Evolutionary conservation across 768 basidiomycete species (phyloP).

Genomic region (Imleria badia): DNA sequence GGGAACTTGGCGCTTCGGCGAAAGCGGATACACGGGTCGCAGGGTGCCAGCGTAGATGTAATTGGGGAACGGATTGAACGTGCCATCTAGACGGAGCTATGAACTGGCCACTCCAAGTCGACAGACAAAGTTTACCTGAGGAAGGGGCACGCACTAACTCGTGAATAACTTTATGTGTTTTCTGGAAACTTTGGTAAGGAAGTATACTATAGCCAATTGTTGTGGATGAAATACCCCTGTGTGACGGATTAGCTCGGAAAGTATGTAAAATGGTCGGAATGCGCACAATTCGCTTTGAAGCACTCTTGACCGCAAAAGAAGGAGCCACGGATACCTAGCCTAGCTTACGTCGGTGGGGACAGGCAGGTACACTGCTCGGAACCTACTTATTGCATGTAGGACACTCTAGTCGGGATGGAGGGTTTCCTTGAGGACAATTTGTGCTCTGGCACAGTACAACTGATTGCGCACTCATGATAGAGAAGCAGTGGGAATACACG

Average conservation of each 20-base stretch:
- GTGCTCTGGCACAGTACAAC: conserved; percentile 64
- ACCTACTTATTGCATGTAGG: conserved; percentile 90
- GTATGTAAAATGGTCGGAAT: background rate
- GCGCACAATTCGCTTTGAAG: conserved; percentile 92
- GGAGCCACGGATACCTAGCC: conserved; percentile 78
- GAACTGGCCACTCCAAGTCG: background rate
- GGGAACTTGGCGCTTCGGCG: conserved; percentile 73
- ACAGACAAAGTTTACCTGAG: conserved; percentile 6
- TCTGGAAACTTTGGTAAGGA: conserved; percentile 42
- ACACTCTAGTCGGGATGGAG: conserved; percentile 84
- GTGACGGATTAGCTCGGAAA: background rate
- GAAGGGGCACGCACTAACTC: conserved; percentile 47
- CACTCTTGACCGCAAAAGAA: conserved; percentile 96
- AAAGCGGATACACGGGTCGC: conserved; percentile 87
- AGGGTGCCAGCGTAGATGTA: conserved; percentile 78
- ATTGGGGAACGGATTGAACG: conserved; percentile 76
- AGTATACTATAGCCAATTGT: background rate
- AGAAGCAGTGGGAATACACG: conserved; percentile 7
- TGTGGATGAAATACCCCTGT: conserved; percentile 25
- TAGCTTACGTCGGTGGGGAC: conserved; percentile 32
- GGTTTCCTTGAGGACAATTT: conserved; percentile 75
- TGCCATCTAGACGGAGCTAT: conserved; percentile 52
- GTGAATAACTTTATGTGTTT: conserved; percentile 80
- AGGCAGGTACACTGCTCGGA: background rate
- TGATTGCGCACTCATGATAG: conserved; percentile 33